A percentile compares a stretch with the other conserved stretches of the same genome.
phyloP scores from a whole-genome alignment of 139 green algal species.

The Micractinium conductrix region DNA sequence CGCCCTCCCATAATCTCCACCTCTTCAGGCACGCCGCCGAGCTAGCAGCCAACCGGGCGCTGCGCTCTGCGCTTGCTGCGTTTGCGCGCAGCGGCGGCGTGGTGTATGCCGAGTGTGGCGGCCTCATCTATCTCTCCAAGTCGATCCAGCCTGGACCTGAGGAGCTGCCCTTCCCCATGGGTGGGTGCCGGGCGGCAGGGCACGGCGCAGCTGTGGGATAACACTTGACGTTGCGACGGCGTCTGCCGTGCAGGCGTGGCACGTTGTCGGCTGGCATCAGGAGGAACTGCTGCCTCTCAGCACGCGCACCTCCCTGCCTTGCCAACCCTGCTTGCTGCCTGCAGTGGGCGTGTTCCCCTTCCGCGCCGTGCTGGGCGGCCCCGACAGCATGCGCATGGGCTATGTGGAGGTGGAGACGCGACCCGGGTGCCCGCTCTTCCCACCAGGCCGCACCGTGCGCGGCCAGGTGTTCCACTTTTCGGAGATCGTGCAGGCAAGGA shows the following conservation, averaged over 20 bases:
- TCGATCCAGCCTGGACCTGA: constrained; percentile 54
- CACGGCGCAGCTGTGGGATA: no score
- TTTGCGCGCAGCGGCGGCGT: constrained; percentile 89
- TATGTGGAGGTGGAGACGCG: constrained; percentile 76
- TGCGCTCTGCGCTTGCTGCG: constrained; percentile 68
- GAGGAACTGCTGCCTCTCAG: background rate
- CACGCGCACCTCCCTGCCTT: background rate
- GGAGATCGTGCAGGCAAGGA: constrained; percentile 70
- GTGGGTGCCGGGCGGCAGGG: constrained; percentile 39
- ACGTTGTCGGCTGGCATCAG: no score
- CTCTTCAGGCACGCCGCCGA: constrained; percentile 50
- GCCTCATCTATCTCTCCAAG: constrained; percentile 88
- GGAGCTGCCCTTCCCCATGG: constrained; percentile 44
- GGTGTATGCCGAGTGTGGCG: constrained; percentile 91
- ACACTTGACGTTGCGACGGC: no score
- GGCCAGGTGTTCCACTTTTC: constrained; percentile 81
- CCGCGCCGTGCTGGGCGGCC: constrained; percentile 65
- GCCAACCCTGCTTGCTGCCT: background rate
- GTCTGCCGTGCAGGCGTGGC: background rate
- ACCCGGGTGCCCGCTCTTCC: constrained; percentile 69
- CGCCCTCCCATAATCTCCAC: background rate
- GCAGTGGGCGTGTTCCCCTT: constrained; percentile 90
- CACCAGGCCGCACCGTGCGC: constrained; percentile 54
- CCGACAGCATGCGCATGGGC: constrained; percentile 60
- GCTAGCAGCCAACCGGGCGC: constrained; percentile 74